Evolutionary conservation across 2,329 filamentous ascomycete genomes (phyloP).

Genomic region (Fusarium citri): DNA sequence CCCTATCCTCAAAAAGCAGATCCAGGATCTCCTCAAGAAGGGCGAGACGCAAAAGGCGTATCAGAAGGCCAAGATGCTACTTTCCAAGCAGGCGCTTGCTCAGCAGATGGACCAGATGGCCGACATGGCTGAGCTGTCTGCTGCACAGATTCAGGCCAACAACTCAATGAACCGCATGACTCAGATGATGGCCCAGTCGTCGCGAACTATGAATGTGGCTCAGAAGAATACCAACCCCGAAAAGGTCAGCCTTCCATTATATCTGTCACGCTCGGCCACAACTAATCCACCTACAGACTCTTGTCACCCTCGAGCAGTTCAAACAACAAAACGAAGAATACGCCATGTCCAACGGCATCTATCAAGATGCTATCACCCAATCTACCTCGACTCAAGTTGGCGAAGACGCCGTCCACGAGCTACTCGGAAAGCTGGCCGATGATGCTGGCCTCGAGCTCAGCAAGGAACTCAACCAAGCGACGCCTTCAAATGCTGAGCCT

Average conservation of each 20-base stretch:
- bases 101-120: constrained; percentile 73
- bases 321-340: constrained; percentile 73
- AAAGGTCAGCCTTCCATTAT: constrained; percentile 52
- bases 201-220: constrained; percentile 67
- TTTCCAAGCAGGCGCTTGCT: constrained; percentile 71
- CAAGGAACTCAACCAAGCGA: constrained; percentile 74
- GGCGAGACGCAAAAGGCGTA: constrained; percentile 73
- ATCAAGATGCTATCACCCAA: constrained; percentile 85
- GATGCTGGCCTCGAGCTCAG: constrained; percentile 87
- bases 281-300: constrained; percentile 57
- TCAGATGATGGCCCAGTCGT: constrained; percentile 71
- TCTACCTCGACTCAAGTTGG: constrained; percentile 79
- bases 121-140: constrained; percentile 71
- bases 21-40: constrained; percentile 71
- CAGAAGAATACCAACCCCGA: constrained; percentile 70
- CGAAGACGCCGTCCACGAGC: constrained; percentile 86
- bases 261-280: accelerated
- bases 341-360: constrained; percentile 76
- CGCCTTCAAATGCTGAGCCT: constrained; percentile 68
- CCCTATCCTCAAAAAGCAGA: constrained; percentile 71
- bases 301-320: constrained; percentile 71
- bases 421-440: constrained; percentile 87
- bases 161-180: constrained; percentile 75
- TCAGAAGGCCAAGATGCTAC: constrained; percentile 71
- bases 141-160: constrained; percentile 72